These are phyloP conservation scores for Eragrostis curvula DNA, from an alignment of 176 grass and related monocot species.

Conservation along the genomic window DNA sequence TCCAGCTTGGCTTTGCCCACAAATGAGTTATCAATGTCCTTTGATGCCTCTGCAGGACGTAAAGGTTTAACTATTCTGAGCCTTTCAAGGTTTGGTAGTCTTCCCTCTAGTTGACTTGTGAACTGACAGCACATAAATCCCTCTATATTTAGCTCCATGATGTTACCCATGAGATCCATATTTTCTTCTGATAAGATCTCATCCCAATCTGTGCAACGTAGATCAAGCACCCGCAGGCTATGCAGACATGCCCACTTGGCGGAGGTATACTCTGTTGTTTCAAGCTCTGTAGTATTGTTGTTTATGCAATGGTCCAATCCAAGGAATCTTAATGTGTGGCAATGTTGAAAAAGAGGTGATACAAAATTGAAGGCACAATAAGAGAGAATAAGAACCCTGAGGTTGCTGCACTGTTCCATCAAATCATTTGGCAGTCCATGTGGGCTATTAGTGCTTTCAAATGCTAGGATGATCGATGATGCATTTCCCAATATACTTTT, in stretches of 20 bases:
- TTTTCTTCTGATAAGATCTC: not conserved
- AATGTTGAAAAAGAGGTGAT: conserved; percentile 5
- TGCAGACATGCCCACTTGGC: not conserved
- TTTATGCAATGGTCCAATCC: not conserved
- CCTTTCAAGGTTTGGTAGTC: conserved; percentile 2
- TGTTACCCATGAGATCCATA: not conserved
- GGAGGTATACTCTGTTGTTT: not conserved
- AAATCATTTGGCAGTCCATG: not conserved
- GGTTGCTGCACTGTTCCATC: not conserved
- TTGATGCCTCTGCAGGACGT: not conserved
- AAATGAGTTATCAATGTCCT: not conserved
- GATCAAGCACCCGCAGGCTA: not conserved
- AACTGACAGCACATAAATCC: not conserved
- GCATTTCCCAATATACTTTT: not conserved
- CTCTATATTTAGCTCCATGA: conserved; percentile 15
- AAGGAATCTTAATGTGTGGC: conserved; percentile 4
- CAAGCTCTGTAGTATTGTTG: no score
- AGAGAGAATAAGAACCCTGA: not conserved
- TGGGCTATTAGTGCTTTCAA: not conserved
- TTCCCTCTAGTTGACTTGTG: not conserved
- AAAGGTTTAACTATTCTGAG: conserved; percentile 6
- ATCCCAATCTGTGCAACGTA: conserved; percentile 23
- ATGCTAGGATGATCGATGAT: not conserved
- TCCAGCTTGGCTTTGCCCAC: not conserved
- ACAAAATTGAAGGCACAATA: not conserved